phyloP scores from a whole-genome alignment of 345 rosid species.

The Rhodamnia argentea region DNA sequence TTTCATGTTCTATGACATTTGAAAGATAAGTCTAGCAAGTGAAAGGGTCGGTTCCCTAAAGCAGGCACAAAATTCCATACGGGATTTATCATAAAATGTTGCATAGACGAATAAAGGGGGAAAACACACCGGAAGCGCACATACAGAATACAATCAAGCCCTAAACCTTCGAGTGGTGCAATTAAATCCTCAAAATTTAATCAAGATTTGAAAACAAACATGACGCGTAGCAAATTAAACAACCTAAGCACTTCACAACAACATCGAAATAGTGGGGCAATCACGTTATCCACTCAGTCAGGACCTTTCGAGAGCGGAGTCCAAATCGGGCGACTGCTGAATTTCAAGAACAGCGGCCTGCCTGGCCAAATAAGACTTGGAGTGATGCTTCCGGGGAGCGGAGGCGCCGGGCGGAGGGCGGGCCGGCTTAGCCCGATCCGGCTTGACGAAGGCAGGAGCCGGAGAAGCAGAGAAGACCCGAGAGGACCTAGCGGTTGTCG shows the following conservation, averaged over 20 bases:
- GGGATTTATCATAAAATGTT: neutral
- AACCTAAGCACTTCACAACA: neutral
- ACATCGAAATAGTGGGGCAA: neutral
- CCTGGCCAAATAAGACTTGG: slow-evolving; percentile 45
- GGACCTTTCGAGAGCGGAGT: slow-evolving; percentile 52
- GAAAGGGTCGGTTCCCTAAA: neutral
- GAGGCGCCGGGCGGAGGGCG: neutral
- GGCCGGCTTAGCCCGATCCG: neutral
- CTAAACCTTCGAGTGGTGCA: neutral
- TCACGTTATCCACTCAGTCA: neutral
- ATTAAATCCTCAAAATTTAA: neutral
- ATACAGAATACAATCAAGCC: neutral
- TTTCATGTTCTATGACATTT: neutral
- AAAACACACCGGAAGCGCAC: neutral
- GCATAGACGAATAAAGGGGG: neutral
- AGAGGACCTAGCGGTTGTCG: neutral
- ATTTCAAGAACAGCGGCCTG: slow-evolving; percentile 60
- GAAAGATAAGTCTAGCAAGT: neutral
- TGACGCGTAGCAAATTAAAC: neutral
- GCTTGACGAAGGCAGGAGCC: neutral
- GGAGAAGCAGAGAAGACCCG: neutral
- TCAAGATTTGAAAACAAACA: neutral
- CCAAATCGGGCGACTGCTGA: slow-evolving; percentile 43
- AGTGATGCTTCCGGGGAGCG: slow-evolving; percentile 21
- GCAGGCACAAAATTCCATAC: neutral